A percentile compares a stretch with the other conserved stretches of the same genome.
Conservation (phyloP, 2,329 filamentous ascomycete genomes). For the Chaetomium sp. region DNA sequence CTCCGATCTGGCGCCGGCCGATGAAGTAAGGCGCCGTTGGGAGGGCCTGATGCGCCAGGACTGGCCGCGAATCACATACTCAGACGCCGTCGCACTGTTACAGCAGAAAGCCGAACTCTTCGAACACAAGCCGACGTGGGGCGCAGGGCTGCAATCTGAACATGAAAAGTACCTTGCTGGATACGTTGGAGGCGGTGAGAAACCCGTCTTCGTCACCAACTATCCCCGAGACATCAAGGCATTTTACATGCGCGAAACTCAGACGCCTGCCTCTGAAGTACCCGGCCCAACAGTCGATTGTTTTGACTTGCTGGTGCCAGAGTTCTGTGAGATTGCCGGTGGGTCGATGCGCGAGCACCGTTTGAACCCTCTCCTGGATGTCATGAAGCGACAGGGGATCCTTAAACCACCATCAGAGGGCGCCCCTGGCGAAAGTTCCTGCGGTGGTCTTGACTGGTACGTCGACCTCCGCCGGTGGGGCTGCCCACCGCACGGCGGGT, state of each 20-base stretch:
- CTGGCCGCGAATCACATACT: slow-evolving; percentile 86
- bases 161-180: slow-evolving; percentile 88
- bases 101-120: slow-evolving; percentile 64
- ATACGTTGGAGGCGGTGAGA: slow-evolving; percentile 48
- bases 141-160: slow-evolving; percentile 78
- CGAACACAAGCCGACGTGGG: slow-evolving; percentile 68
- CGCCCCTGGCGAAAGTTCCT: slow-evolving; percentile 27
- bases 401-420: slow-evolving; percentile 40
- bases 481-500: slow-evolving; percentile 88
- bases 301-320: slow-evolving; percentile 86
- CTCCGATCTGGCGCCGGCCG: slow-evolving; percentile 47
- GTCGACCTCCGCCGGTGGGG: slow-evolving; percentile 85
- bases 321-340: slow-evolving; percentile 82
- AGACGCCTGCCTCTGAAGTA: slow-evolving; percentile 7
- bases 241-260: slow-evolving; percentile 66
- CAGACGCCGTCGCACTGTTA: slow-evolving; percentile 71
- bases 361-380: slow-evolving; percentile 63
- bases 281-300: slow-evolving; percentile 69
- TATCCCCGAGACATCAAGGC: slow-evolving; percentile 90
- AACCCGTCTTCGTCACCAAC: slow-evolving; percentile 87
- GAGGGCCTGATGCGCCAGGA: slow-evolving; percentile 57
- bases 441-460: slow-evolving; percentile 73
- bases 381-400: slow-evolving; percentile 71
- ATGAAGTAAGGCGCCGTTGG: slow-evolving; percentile 70
- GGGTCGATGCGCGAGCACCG: slow-evolving; percentile 89